Evolutionary conservation across 805 yeast species (phyloP), one percentile per base, ranked within the genome.

Genomic region (Zygotorulaspora danielsina): DNA sequence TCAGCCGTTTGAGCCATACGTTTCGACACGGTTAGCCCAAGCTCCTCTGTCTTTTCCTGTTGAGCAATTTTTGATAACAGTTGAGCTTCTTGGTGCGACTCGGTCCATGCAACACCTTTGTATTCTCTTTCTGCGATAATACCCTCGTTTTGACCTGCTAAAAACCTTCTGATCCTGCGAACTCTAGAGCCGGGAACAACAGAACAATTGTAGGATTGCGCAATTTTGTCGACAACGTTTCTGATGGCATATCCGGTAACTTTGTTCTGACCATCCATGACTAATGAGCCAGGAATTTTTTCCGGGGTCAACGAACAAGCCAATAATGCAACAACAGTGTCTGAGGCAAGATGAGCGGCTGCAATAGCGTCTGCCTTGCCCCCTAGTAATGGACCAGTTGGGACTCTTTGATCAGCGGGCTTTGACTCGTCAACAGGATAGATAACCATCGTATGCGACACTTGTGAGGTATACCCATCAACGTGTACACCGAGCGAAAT

Each of bases 91-190:
- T 84, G 93, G 62, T 84, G 84, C 26, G 80, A 71, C 66, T 84
- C 95, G 38, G 82, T 74, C 94, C 94, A 84, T 19, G 75, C 83
- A 39, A 89, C 94, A 58, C 96, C 96, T 65, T 90, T 89, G 66
- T 84, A 85, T 50, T 86, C 96, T 57, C 80, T 76, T 68, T 90
- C 98, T 26, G 89, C 90, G 48, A 88, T 93, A 39, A 88, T 70
- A 59, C 88, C 93, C 58, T 87, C 95, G 43, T 89, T 81, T 70
- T 93, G 98, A 38, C 98, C 98, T 27, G 95, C 95, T 57, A 93
- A 76, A 55, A 90, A 93, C 59, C 97, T 78, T 70, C 96, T 78
- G 42, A 89, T 74, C 63, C 96, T 77, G 67, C 98, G 82, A 30
- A 93, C 84, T 61, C 86, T 81, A 16, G 96, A 85, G 0, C 96